Percentiles rank a stretch among this genome's conserved stretches.
These are phyloP conservation scores for Trifolium subterraneum DNA, from an alignment of 306 rosid genomes.

Conservation along the genomic window DNA sequence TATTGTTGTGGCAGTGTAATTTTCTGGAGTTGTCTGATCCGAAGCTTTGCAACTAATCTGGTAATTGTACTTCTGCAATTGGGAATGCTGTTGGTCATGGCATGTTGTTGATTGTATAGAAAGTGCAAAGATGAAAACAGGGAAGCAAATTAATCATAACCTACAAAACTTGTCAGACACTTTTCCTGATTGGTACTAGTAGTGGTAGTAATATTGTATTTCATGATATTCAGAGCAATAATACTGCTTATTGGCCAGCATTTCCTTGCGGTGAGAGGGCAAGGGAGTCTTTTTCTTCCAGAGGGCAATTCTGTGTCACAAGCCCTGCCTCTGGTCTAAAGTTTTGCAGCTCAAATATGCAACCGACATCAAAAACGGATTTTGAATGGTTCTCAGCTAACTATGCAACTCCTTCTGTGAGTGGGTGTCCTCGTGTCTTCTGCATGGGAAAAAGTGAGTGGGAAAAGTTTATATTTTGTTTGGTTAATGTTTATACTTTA, in stretches of 20 bases:
- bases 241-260: constrained; percentile 19
- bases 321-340: constrained; percentile 21
- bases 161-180: constrained; percentile 23
- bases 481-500: constrained; percentile 11
- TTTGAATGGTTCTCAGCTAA: constrained; percentile 32
- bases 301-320: constrained; percentile 26
- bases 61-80: constrained; percentile 34
- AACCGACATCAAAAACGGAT: constrained; percentile 27
- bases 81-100: constrained; percentile 22
- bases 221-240: constrained; percentile 29
- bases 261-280: constrained; percentile 28
- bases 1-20: constrained; percentile 28
- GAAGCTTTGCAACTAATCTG: constrained; percentile 29
- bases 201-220: constrained; percentile 28
- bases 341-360: constrained; percentile 29
- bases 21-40: constrained; percentile 28
- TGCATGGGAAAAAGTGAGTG: constrained; percentile 52
- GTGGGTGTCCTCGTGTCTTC: constrained; percentile 53
- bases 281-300: constrained; percentile 33
- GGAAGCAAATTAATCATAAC: constrained; percentile 28
- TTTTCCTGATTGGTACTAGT: constrained; percentile 29
- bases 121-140: constrained; percentile 35
- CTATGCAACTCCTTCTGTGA: constrained; percentile 23
- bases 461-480: constrained; percentile 13
- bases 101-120: constrained; percentile 34